These are phyloP conservation scores for Lentinula detonsa DNA, from an alignment of 768 basidiomycete genomes.

Conservation along the genomic window DNA sequence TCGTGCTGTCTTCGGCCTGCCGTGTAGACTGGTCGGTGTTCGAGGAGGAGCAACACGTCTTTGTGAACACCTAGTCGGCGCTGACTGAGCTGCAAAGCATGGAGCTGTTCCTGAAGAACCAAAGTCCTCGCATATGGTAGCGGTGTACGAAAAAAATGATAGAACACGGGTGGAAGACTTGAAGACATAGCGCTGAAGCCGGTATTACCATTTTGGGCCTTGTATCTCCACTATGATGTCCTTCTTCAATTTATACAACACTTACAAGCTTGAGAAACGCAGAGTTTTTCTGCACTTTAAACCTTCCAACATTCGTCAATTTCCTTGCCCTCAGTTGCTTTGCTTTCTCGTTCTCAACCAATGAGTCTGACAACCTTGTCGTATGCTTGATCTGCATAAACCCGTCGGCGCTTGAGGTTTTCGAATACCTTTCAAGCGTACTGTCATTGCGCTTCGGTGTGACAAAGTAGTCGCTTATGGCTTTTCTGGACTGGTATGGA, in stretches of 20 bases:
- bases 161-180: slow-evolving; percentile 53
- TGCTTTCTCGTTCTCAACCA: background rate
- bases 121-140: slow-evolving; percentile 70
- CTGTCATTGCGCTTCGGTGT: background rate
- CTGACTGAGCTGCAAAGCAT: slow-evolving; percentile 54
- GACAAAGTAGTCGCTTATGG: background rate
- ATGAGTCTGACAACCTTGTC: background rate
- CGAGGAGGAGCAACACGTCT: slow-evolving; percentile 72
- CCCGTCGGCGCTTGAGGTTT: background rate
- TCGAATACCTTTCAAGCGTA: too few species aligned
- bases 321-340: background rate
- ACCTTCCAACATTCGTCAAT: too few species aligned
- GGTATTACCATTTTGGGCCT: background rate
- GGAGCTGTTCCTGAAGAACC: slow-evolving; percentile 64
- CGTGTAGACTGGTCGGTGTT: slow-evolving; percentile 95
- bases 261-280: background rate
- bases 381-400: background rate
- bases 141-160: slow-evolving; percentile 73
- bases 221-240: background rate
- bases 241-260: background rate
- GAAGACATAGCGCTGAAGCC: background rate
- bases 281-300: background rate
- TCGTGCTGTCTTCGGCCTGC: slow-evolving; percentile 82
- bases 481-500: background rate
- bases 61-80: slow-evolving; percentile 40